Evolutionary conservation across 2,329 filamentous ascomycete species (phyloP).

Genomic region (Calonectria multiphialidica): DNA sequence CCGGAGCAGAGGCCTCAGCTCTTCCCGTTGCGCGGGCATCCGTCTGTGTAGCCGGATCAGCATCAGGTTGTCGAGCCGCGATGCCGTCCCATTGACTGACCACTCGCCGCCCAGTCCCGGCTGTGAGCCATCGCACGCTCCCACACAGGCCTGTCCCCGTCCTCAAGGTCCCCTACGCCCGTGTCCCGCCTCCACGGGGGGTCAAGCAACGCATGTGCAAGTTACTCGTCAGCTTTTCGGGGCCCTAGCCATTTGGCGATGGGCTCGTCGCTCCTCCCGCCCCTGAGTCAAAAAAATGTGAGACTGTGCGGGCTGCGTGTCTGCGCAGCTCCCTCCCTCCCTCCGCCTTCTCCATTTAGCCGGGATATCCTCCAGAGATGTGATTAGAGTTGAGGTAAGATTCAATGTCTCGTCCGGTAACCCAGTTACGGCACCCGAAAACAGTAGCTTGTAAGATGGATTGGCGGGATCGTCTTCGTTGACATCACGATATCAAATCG

Average conservation of each 20-base stretch:
- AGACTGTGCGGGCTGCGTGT: conserved; percentile 5
- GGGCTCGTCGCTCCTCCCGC: background rate
- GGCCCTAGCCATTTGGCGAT: background rate
- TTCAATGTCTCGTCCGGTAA: background rate
- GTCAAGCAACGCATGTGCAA: background rate
- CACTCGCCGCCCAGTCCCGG: conserved; percentile 18
- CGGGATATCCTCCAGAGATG: conserved; percentile 14
- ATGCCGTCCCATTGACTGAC: conserved; percentile 29
- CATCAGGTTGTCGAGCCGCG: conserved; percentile 33
- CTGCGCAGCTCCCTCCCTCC: background rate
- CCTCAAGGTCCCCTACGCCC: conserved; percentile 11
- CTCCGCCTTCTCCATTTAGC: conserved; percentile 12
- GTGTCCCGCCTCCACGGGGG: conserved; percentile 1
- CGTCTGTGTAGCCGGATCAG: conserved; percentile 8
- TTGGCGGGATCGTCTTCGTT: conserved; percentile 9
- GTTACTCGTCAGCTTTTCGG: conserved; percentile 12
- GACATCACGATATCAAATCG: conserved; percentile 24
- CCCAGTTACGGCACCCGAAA: background rate
- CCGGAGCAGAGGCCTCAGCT: background rate
- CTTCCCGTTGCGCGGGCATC: conserved; percentile 9
- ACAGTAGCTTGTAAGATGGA: background rate
- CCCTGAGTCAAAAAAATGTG: conserved; percentile 26
- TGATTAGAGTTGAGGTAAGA: background rate
- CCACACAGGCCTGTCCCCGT: background rate
- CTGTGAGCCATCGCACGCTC: background rate